A percentile compares a stretch with the other conserved stretches of the same genome.
Conservation (phyloP, 1,284 basidiomycete species). For the Moniliella sp. region DNA sequence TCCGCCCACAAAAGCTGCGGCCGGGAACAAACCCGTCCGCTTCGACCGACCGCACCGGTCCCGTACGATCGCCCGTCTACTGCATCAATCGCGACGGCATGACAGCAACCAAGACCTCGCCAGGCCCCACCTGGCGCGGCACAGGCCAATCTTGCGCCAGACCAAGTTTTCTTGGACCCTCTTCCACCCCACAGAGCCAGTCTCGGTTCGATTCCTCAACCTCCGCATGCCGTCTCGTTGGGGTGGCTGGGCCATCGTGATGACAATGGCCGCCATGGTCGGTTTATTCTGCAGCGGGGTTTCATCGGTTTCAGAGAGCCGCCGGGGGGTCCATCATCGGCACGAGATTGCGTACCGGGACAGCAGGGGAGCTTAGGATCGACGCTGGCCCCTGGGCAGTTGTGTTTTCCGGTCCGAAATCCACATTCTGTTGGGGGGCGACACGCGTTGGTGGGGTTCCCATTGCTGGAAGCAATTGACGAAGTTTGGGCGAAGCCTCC, state of each 20-base stretch:
- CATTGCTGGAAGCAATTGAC: background rate
- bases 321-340: constrained; percentile 5
- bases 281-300: constrained; percentile 20
- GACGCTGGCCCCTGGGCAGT: constrained; percentile 2
- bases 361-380: constrained; percentile 8
- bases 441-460: background rate
- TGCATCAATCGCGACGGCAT: constrained; percentile 34
- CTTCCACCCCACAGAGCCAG: constrained; percentile 17
- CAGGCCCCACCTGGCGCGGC: constrained; percentile 30
- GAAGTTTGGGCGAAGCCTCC: background rate
- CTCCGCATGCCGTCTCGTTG: background rate
- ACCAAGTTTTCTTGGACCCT: constrained; percentile 12
- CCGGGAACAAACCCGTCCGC: constrained; percentile 35
- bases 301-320: constrained; percentile 15
- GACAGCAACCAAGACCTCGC: constrained; percentile 35
- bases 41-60: constrained; percentile 28
- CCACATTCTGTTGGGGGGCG: no score
- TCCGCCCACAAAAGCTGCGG: constrained; percentile 35
- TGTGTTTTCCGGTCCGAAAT: background rate
- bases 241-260: constrained; percentile 10
- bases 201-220: background rate
- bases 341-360: constrained; percentile 16
- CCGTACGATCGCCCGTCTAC: constrained; percentile 25
- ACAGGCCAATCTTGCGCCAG: constrained; percentile 25
- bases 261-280: constrained; percentile 23